phyloP scores from a whole-genome alignment of 306 rosid species.

The Alnus rubra region DNA sequence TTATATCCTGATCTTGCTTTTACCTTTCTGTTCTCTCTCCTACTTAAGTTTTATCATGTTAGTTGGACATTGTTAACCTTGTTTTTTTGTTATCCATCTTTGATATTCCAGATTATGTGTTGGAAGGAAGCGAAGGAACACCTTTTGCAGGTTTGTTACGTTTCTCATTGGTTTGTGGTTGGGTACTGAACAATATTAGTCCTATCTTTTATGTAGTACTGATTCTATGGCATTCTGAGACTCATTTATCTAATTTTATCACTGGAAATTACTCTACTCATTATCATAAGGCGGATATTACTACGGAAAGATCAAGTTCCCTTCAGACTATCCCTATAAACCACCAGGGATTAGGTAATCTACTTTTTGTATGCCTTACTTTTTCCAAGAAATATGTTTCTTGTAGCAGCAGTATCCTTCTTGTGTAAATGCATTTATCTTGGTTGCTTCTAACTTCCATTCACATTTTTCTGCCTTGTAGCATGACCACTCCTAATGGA shows the following conservation, averaged over 20 bases:
- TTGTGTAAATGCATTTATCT: background rate
- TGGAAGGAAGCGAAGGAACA: slow-evolving; percentile 99
- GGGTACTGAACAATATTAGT: slow-evolving; percentile 14
- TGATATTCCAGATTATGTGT: slow-evolving; percentile 69
- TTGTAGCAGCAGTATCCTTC: background rate
- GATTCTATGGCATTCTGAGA: slow-evolving; percentile 10
- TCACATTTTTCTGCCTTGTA: slow-evolving; percentile 27
- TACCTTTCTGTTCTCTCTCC: background rate
- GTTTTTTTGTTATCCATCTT: slow-evolving; percentile 24
- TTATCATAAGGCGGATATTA: slow-evolving; percentile 73
- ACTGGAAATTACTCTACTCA: background rate
- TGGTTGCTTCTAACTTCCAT: slow-evolving; percentile 1
- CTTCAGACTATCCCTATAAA: slow-evolving; percentile 87
- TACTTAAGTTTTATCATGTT: slow-evolving; percentile 24
- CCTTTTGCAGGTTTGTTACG: slow-evolving; percentile 79
- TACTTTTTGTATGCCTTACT: slow-evolving; percentile 13
- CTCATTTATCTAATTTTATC: background rate
- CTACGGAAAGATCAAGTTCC: slow-evolving; percentile 94
- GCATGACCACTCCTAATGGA: slow-evolving; percentile 98
- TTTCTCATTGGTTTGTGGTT: slow-evolving; percentile 13
- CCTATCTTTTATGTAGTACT: slow-evolving; percentile 1
- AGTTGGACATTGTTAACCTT: slow-evolving; percentile 23
- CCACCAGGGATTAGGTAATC: slow-evolving; percentile 95
- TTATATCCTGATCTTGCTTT: background rate
- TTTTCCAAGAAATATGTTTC: background rate